phyloP scores from a whole-genome alignment of 1,284 basidiomycete genomes.

The Sanghuangporus baumii region DNA sequence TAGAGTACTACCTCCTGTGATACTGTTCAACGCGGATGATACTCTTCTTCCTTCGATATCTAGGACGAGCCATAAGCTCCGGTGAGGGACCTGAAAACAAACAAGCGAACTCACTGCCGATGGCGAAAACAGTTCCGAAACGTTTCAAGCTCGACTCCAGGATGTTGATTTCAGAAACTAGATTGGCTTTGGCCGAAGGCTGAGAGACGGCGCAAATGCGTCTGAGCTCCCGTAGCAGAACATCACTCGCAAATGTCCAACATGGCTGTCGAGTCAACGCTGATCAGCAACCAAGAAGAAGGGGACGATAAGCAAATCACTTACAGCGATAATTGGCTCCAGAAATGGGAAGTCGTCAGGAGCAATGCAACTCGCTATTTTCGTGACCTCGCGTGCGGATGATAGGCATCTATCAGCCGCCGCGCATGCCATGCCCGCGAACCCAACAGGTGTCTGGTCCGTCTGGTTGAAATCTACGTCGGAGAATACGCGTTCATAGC shows the following conservation, averaged over 20 bases:
- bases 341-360: constrained; percentile 5
- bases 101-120: constrained; percentile 7
- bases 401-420: constrained; percentile 10
- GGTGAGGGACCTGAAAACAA: neutral
- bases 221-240: constrained; percentile 7
- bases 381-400: constrained; percentile 5
- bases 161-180: constrained; percentile 1
- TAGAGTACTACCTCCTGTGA: neutral
- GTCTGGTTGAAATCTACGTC: neutral
- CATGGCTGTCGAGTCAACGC: constrained; percentile 4
- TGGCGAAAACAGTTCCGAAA: constrained; percentile 12
- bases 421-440: neutral
- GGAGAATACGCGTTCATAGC: constrained; percentile 7
- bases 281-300: too few species aligned
- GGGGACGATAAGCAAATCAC: neutral
- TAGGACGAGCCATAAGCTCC: neutral
- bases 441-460: neutral
- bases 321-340: constrained; percentile 15
- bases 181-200: neutral
- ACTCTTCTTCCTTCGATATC: neutral
- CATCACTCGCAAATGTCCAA: constrained; percentile 10
- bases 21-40: too few species aligned
- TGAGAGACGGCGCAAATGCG: neutral
- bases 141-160: constrained; percentile 2
- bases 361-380: constrained; percentile 1